Conservation (phyloP, 306 rosid species). For the Medicago arabica region DNA sequence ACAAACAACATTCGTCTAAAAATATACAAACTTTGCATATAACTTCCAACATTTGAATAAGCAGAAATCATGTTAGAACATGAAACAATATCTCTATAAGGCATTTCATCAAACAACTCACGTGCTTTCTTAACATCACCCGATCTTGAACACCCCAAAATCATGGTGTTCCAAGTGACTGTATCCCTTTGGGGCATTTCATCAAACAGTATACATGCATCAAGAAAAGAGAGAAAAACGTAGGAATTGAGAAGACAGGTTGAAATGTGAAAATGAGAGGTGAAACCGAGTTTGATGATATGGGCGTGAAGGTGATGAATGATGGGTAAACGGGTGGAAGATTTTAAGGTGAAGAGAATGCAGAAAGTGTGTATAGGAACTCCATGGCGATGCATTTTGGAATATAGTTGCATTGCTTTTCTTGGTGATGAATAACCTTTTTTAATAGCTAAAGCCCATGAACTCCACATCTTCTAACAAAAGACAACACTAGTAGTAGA, state of each 20-base stretch:
- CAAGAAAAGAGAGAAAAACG: conserved; percentile 33
- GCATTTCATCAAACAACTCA: conserved; percentile 56
- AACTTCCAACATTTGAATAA: conserved; percentile 36
- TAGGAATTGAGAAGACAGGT: conserved; percentile 52
- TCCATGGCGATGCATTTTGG: conserved; percentile 53
- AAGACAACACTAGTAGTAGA: conserved; percentile 10
- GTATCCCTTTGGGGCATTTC: conserved; percentile 61
- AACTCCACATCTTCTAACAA: conserved; percentile 42
- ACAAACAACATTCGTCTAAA: conserved; percentile 60
- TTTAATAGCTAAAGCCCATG: conserved; percentile 64
- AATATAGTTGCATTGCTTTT: conserved; percentile 48
- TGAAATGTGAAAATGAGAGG: conserved; percentile 52
- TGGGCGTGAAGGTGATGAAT: conserved; percentile 66
- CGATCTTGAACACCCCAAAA: conserved; percentile 52
- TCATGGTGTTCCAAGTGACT: conserved; percentile 72
- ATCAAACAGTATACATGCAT: conserved; percentile 62
- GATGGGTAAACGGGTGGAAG: conserved; percentile 47
- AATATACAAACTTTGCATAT: conserved; percentile 43
- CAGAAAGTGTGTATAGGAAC: conserved; percentile 56
- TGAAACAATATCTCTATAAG: conserved; percentile 47
- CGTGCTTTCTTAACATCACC: conserved; percentile 52
- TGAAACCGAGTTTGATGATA: conserved; percentile 64
- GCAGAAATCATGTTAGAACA: conserved; percentile 71
- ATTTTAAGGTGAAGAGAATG: conserved; percentile 59
- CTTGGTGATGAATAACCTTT: conserved; percentile 59